Evolutionary conservation across 1,284 basidiomycete genomes (phyloP), one percentile per base, ranked within the genome.

Genomic region (Pterulicium gracile): DNA sequence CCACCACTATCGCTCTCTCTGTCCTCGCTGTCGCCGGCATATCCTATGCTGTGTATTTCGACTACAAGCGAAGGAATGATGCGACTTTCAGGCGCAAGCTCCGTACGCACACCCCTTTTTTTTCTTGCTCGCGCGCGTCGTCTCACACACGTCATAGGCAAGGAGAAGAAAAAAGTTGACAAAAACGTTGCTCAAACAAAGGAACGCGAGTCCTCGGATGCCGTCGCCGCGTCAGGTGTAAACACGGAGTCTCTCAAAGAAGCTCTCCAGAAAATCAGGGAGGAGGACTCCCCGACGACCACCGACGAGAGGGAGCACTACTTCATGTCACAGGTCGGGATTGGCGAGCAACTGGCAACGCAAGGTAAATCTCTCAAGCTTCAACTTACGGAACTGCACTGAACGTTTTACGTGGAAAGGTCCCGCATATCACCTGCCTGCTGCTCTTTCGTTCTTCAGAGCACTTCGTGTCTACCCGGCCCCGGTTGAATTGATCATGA

Each of bases 401-500:
- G n/a, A 10, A 34, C 27, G 15, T 34, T 15, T 39, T 44, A 40
- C 7, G 34, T 39, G 44, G n/a, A 13, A 54, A 94, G 91, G 90
- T 36, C 84, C 88, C 42, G 65, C 73, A 34, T 81, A 81, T 64
- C 70, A 85, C 58, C 72, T 95, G 42, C 73, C 81, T 15, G 85
- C 95, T 4, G 93, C 96, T 21, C 69, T 89, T 58, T 79, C 85
- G 46, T 98, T 98, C 77, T 98, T 85, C 76, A 80, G 88, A 50
- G 95, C 92, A 3, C 78, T 98, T 52, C 80, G 89, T 49, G 93
- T 96, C 41, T 98, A 98, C 69, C 95, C 94, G 48, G 79, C 86
- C 43, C 91, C 92, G 7, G 79, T 92, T 40, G 93, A 97, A 63
- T 78, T 97, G 53, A 83, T 95, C 55, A 77, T 82, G 62, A 90